phyloP scores from a whole-genome alignment of 331 rosid species.

The Erythrophleum ivorense region DNA sequence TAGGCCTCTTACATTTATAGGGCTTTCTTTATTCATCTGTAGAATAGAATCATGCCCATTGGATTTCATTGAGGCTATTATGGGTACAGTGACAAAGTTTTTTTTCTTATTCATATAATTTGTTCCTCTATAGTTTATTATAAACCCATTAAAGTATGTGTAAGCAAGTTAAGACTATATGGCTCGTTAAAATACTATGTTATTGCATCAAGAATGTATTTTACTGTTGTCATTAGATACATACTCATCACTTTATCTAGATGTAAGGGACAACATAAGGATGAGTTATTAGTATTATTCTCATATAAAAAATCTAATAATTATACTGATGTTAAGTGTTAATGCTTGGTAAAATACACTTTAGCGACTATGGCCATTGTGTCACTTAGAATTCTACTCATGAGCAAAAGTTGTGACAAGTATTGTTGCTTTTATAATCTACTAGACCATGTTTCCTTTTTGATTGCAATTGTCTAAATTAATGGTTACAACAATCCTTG shows the following conservation, averaged over 20 bases:
- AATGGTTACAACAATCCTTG: neutral
- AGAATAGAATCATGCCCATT: neutral
- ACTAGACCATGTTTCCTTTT: neutral
- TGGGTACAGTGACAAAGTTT: neutral
- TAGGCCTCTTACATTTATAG: neutral
- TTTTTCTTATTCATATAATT: neutral
- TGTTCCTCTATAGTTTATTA: neutral
- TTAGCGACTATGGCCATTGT: neutral
- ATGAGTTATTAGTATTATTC: neutral
- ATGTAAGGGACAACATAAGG: neutral
- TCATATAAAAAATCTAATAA: conserved; percentile 4
- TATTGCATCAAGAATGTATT: conserved; percentile 11
- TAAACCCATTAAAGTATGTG: neutral
- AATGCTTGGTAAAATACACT: neutral
- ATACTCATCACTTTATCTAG: neutral
- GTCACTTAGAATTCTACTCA: conserved; percentile 14
- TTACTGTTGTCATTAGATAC: neutral
- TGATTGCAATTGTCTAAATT: neutral
- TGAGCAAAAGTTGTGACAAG: neutral
- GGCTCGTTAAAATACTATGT: conserved; percentile 16
- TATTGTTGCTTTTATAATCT: neutral
- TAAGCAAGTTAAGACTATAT: neutral
- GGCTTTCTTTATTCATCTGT: neutral
- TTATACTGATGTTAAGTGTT: conserved; percentile 10
- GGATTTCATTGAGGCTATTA: neutral